Conservation (phyloP, 2,329 filamentous ascomycete species). For the Ceratocystis eucalypticola region DNA sequence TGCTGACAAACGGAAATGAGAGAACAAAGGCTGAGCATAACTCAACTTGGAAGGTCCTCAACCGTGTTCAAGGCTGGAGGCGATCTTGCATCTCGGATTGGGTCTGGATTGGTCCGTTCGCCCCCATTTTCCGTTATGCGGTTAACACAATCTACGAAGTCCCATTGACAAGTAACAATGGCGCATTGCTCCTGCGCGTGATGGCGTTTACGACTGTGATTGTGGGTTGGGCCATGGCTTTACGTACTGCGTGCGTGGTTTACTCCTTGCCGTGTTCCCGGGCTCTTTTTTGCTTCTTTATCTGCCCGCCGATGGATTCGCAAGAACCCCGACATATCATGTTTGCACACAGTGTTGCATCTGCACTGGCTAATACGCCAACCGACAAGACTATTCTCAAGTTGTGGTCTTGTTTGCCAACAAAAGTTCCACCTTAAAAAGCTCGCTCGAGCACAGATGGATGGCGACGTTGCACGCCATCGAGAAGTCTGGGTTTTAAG, state of each 20-base stretch:
- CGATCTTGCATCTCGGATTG: not conserved
- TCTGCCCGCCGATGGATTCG: not conserved
- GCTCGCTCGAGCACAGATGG: not conserved
- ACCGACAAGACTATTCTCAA: not conserved
- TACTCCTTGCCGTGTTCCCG: too few species aligned
- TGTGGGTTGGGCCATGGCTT: not conserved
- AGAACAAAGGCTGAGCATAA: not conserved
- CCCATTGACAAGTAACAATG: not conserved
- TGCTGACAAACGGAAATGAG: not conserved
- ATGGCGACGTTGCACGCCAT: not conserved
- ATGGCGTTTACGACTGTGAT: not conserved
- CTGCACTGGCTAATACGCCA: not conserved
- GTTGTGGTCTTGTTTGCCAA: not conserved
- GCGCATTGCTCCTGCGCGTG: not conserved
- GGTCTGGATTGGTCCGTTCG: not conserved
- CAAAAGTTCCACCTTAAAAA: constrained; percentile 1
- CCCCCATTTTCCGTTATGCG: not conserved
- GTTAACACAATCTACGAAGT: not conserved
- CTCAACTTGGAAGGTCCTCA: not conserved
- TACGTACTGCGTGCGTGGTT: too few species aligned
- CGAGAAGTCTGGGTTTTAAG: not conserved
- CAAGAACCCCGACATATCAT: not conserved
- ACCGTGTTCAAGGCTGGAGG: not conserved
- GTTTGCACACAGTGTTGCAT: not conserved
- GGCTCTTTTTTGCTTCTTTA: not conserved